phyloP scores from a whole-genome alignment of 176 grass and related monocot species.

The Avena eriantha region DNA sequence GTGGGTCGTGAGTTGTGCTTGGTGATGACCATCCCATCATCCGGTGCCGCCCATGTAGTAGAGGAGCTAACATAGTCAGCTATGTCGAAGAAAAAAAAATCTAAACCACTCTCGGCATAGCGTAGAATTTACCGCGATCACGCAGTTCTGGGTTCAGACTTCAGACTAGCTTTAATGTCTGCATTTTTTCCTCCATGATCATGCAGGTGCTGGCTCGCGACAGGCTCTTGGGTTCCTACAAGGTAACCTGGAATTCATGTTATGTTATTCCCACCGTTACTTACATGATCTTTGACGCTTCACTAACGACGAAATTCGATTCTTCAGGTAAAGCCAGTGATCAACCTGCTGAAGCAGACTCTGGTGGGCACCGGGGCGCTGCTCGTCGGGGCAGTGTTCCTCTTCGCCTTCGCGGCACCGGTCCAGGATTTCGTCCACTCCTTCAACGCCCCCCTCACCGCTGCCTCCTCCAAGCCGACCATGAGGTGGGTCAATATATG shows the following conservation, averaged over 20 bases:
- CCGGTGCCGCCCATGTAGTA: too few relatives aligned
- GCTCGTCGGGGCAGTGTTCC: slow-evolving; percentile 71
- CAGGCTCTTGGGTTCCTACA: slow-evolving; percentile 89
- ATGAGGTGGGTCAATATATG: slow-evolving; percentile 55
- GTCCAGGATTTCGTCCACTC: slow-evolving; percentile 75
- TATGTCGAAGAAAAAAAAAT: not conserved
- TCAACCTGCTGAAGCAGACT: slow-evolving; percentile 92
- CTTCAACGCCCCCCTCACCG: slow-evolving; percentile 47
- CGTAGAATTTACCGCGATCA: not conserved
- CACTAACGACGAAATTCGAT: not conserved
- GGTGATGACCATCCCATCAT: too few relatives aligned
- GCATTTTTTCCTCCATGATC: slow-evolving; percentile 2
- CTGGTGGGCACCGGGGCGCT: slow-evolving; percentile 85
- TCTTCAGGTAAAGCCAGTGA: slow-evolving; percentile 88
- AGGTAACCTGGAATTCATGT: slow-evolving; percentile 45
- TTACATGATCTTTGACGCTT: not conserved
- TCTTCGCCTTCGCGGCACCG: slow-evolving; percentile 71
- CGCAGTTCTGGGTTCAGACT: not conserved
- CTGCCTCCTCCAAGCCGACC: slow-evolving; percentile 58
- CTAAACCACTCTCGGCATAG: not conserved
- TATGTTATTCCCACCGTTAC: not conserved
- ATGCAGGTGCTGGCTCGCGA: slow-evolving; percentile 85
- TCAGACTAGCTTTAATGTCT: not conserved
- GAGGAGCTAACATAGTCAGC: too few relatives aligned
- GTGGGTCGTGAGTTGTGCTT: too few relatives aligned